A percentile compares a stretch with the other conserved stretches of the same genome.
Evolutionary conservation across 176 grass and related monocot species (phyloP).

Genomic region (Bolboschoenus planiculmis): DNA sequence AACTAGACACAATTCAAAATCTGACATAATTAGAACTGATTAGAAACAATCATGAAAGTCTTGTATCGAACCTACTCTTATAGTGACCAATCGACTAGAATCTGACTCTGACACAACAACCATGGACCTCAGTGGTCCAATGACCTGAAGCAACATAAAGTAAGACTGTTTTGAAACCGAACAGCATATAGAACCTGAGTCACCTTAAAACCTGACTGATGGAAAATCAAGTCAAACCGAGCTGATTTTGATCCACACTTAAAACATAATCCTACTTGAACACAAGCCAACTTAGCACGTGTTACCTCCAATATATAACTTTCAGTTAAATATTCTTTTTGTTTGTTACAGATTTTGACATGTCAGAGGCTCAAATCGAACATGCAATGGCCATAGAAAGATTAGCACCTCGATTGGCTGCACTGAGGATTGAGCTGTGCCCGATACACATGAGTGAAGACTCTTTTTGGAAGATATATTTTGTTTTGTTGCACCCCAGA

Average conservation of each 20-base stretch:
- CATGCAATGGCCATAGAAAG: conserved; percentile 68
- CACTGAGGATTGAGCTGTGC: conserved; percentile 82
- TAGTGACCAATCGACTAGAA: background rate
- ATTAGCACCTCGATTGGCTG: conserved; percentile 67
- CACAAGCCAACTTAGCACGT: background rate
- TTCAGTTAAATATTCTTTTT: conserved; percentile 2
- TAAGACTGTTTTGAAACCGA: background rate
- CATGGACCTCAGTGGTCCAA: background rate
- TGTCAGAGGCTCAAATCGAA: conserved; percentile 82
- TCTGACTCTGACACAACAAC: background rate
- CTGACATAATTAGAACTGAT: background rate
- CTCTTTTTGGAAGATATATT: conserved; percentile 98
- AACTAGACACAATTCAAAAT: background rate
- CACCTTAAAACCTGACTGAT: background rate
- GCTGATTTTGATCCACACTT: background rate
- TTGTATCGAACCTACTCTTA: background rate
- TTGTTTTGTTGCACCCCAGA: conserved; percentile 95
- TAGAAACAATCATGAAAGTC: background rate
- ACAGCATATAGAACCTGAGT: background rate
- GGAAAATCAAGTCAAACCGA: background rate
- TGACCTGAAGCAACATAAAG: background rate
- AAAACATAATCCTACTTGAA: background rate
- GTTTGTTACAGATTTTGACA: conserved; percentile 69
- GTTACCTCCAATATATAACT: background rate
- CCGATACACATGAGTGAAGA: conserved; percentile 79